These are phyloP conservation scores for Chrysophaeum taylorii DNA, from an alignment of 352 stramenopile genomes.

Conservation along the genomic window DNA sequence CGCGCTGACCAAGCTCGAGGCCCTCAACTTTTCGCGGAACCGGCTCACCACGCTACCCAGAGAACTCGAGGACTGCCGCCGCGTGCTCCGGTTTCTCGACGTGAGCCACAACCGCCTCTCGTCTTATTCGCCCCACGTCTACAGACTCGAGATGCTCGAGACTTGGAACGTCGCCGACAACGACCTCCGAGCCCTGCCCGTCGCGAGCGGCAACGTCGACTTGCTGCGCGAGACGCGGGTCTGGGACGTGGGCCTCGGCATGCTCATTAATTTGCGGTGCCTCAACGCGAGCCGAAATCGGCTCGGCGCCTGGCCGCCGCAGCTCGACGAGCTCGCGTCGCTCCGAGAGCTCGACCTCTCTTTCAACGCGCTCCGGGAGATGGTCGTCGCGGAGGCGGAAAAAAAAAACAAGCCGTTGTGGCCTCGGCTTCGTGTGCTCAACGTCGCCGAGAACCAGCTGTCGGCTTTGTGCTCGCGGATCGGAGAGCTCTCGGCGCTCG, in stretches of 20 bases:
- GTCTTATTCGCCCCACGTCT: slow-evolving; percentile 5
- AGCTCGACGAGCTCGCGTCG: slow-evolving; percentile 14
- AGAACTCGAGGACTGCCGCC: slow-evolving; percentile 20
- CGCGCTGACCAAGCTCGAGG: not conserved
- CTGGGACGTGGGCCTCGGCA: slow-evolving; percentile 21
- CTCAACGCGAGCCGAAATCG: not conserved
- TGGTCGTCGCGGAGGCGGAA: slow-evolving; percentile 1
- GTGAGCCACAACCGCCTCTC: slow-evolving; percentile 1
- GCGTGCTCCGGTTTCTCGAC: too few species aligned
- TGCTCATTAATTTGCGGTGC: not conserved
- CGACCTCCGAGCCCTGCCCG: not conserved
- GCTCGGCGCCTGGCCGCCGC: slow-evolving; percentile 8
- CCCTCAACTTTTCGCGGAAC: slow-evolving; percentile 14
- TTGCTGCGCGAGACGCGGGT: slow-evolving; percentile 19
- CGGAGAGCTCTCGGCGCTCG: slow-evolving; percentile 16
- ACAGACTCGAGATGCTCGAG: slow-evolving; percentile 11
- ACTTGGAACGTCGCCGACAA: slow-evolving; percentile 16
- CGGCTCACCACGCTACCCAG: not conserved
- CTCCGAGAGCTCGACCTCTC: slow-evolving; percentile 10
- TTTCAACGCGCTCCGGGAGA: not conserved
- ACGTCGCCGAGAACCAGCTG: slow-evolving; percentile 17
- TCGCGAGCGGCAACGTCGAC: slow-evolving; percentile 14
- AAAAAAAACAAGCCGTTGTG: not conserved
- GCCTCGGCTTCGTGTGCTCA: not conserved
- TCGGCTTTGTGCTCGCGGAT: slow-evolving; percentile 11